Conservation (phyloP, 331 rosid species). For the Telfairia occidentalis region DNA sequence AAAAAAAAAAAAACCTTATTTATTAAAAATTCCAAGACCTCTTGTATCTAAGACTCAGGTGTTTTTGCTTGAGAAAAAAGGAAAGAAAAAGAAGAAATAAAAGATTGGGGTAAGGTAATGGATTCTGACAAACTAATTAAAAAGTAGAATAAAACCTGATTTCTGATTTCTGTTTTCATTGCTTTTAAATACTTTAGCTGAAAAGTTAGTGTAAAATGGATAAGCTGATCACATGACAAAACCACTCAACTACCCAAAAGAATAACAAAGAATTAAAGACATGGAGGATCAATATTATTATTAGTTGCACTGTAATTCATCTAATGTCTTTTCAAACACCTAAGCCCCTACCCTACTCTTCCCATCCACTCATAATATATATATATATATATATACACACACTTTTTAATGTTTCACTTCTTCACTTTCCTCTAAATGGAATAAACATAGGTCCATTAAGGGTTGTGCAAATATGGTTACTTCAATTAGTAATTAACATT, state of each 20-base stretch:
- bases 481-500: too few relatives aligned
- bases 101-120: neutral
- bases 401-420: too few relatives aligned
- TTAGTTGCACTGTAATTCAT: neutral
- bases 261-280: neutral
- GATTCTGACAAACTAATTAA: neutral
- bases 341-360: neutral
- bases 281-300: neutral
- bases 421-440: too few relatives aligned
- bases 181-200: neutral
- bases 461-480: too few relatives aligned
- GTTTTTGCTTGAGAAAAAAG: too few relatives aligned
- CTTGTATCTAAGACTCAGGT: too few relatives aligned
- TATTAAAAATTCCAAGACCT: too few relatives aligned
- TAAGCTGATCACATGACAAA: neutral
- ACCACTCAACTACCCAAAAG: neutral
- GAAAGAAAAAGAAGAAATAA: too few relatives aligned
- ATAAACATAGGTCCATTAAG: too few relatives aligned
- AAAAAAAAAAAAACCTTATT: too few relatives aligned
- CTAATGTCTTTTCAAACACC: neutral
- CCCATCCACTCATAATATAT: too few relatives aligned
- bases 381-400: too few relatives aligned
- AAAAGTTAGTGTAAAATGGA: neutral
- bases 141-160: neutral
- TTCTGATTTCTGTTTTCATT: neutral